A percentile compares a stretch with the other conserved stretches of the same genome.
These are phyloP conservation scores for Aegilops umbellulata DNA, from an alignment of 176 grass and related monocot genomes.

Conservation along the genomic window DNA sequence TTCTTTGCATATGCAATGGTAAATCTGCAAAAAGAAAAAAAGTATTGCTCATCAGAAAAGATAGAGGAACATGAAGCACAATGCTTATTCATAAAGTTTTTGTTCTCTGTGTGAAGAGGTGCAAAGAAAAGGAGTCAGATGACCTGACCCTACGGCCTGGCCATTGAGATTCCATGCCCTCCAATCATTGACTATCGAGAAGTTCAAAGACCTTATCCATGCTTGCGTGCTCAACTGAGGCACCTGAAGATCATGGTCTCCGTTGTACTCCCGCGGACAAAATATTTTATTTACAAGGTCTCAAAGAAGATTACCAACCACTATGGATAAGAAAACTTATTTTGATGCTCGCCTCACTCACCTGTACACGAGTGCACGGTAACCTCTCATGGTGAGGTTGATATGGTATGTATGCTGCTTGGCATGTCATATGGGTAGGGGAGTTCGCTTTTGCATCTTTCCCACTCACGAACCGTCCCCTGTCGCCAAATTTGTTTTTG, in stretches of 20 bases:
- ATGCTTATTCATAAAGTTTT: too few species aligned
- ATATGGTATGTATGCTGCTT: too few species aligned
- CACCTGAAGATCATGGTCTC: conserved; percentile 40
- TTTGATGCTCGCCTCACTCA: not conserved
- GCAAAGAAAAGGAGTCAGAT: not conserved
- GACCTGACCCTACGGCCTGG: too few species aligned
- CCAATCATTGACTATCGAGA: conserved; percentile 37
- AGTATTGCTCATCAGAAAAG: not conserved
- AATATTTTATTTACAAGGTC: not conserved
- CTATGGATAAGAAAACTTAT: not conserved
- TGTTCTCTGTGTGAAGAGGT: not conserved
- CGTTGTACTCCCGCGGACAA: not conserved
- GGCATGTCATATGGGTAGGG: too few species aligned
- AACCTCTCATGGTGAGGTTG: too few species aligned
- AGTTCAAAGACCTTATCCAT: conserved; percentile 64
- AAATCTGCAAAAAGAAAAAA: conserved; percentile 13
- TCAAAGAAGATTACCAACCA: not conserved
- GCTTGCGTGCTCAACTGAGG: conserved; percentile 47
- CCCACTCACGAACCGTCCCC: conserved; percentile 21
- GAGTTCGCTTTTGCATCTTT: too few species aligned
- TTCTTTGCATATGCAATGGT: conserved; percentile 44
- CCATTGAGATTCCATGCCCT: conserved; percentile 6
- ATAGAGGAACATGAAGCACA: not conserved
- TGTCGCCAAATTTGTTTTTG: not conserved
- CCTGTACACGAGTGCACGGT: too few species aligned